A percentile compares a stretch with the other conserved stretches of the same genome.
phyloP scores from a whole-genome alignment of 2,329 filamentous ascomycete species.

The Polychaeton citri region DNA sequence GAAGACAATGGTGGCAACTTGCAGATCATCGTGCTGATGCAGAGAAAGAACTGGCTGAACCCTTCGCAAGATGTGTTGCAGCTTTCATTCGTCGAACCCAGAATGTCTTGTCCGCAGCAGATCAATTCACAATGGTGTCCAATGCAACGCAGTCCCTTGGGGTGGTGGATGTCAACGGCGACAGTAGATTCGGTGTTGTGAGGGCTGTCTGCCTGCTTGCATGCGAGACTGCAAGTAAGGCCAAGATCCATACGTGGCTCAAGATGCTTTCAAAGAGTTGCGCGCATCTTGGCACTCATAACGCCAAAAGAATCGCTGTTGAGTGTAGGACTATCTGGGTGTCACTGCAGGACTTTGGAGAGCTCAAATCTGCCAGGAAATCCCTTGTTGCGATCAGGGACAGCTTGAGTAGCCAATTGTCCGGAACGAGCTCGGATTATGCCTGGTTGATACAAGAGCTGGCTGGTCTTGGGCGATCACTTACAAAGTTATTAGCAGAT shows the following conservation, averaged over 20 bases:
- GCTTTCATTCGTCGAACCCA: conserved; percentile 33
- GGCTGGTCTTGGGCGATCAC: no score
- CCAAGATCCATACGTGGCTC: no score
- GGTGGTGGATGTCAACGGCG: neutral
- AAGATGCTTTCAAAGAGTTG: no score
- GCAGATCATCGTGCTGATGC: conserved; percentile 46
- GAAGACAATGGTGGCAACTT: conserved; percentile 53
- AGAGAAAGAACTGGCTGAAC: conserved; percentile 52
- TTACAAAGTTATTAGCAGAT: no score
- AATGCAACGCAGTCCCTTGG: neutral
- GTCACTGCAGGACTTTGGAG: no score
- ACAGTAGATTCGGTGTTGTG: neutral
- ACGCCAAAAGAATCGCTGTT: no score
- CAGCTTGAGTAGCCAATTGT: neutral
- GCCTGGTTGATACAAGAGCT: neutral
- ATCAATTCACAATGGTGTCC: neutral
- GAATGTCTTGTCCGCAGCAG: neutral
- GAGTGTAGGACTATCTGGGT: no score
- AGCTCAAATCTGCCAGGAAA: no score
- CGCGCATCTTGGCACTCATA: no score
- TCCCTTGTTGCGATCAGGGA: no score
- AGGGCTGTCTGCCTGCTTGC: neutral
- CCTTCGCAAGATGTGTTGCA: conserved; percentile 49
- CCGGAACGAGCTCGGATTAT: neutral
- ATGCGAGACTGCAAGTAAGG: no score